A percentile compares a stretch with the other conserved stretches of the same genome.
These are phyloP conservation scores for Protomyces pachydermus DNA, from an alignment of 1,139 yeast genomes.

Conservation along the genomic window DNA sequence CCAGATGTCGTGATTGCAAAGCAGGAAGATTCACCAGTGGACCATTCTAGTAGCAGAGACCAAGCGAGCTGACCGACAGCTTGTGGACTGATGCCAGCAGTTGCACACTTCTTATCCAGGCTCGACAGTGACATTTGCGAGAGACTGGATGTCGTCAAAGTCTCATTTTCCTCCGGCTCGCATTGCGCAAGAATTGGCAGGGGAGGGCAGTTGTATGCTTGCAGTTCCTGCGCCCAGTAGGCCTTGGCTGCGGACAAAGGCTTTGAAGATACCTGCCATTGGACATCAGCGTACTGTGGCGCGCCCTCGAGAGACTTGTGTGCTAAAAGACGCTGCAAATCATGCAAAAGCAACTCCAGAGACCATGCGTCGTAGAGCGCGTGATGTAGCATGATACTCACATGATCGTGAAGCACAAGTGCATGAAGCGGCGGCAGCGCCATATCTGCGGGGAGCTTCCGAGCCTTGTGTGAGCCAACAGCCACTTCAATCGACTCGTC, in stretches of 20 bases:
- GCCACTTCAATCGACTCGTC: not conserved
- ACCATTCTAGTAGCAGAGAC: conserved; percentile 27
- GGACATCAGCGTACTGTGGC: conserved; percentile 18
- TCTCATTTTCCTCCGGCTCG: not conserved
- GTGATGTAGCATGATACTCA: conserved; percentile 31
- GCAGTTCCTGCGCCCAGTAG: conserved; percentile 29
- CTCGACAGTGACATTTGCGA: not conserved
- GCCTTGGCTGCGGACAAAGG: not conserved
- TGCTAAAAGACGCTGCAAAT: conserved; percentile 16
- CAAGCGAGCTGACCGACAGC: conserved; percentile 31
- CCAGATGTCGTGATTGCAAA: conserved; percentile 32
- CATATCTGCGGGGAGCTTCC: not conserved
- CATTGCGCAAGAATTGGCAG: conserved; percentile 2
- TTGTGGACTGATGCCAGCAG: conserved; percentile 25
- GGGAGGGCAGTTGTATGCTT: not conserved
- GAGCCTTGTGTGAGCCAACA: conserved; percentile 10
- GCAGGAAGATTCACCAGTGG: conserved; percentile 20
- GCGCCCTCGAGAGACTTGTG: not conserved
- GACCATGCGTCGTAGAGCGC: conserved; percentile 35
- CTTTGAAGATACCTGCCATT: conserved; percentile 2
- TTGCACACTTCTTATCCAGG: conserved; percentile 8
- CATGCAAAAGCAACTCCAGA: conserved; percentile 30
- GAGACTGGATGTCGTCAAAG: not conserved
- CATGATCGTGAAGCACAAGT: not conserved
- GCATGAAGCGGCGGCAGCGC: conserved; percentile 27